phyloP scores from a whole-genome alignment of 2,329 filamentous ascomycete genomes.

The Rhynchosporium graminicola region DNA sequence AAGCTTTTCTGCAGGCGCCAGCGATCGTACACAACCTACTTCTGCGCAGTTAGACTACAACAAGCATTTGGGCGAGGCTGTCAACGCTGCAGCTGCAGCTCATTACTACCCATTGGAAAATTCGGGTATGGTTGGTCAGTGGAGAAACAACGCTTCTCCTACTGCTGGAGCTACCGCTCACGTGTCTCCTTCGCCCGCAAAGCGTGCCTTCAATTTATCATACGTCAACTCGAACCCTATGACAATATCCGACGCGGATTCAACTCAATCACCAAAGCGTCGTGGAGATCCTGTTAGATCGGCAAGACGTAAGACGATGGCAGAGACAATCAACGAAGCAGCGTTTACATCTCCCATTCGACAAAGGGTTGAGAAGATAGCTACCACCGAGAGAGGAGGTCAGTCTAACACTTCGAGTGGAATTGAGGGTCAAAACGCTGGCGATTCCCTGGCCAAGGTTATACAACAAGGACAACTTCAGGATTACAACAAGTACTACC shows the following conservation, averaged over 20 bases:
- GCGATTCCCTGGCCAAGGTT: background rate
- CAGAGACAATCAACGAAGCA: background rate
- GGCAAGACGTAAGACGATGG: no score
- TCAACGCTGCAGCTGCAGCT: background rate
- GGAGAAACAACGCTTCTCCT: no score
- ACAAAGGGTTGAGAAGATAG: no score
- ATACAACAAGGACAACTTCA: background rate
- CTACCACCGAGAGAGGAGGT: background rate
- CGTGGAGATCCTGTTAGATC: background rate
- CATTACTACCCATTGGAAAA: background rate
- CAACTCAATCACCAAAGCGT: conserved; percentile 1
- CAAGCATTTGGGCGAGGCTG: background rate
- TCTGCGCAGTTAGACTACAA: background rate
- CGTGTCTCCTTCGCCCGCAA: background rate
- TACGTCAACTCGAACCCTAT: background rate
- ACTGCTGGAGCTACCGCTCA: background rate
- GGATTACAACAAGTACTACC: conserved; percentile 3
- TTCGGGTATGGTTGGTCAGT: background rate
- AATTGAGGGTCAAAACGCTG: background rate
- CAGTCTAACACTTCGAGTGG: background rate
- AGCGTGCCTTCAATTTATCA: background rate
- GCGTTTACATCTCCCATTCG: background rate
- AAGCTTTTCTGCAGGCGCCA: background rate
- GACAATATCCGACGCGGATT: background rate
- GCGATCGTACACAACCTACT: background rate